These are phyloP conservation scores for Meira nashicola DNA, from an alignment of 1,284 basidiomycete species.

Conservation along the genomic window DNA sequence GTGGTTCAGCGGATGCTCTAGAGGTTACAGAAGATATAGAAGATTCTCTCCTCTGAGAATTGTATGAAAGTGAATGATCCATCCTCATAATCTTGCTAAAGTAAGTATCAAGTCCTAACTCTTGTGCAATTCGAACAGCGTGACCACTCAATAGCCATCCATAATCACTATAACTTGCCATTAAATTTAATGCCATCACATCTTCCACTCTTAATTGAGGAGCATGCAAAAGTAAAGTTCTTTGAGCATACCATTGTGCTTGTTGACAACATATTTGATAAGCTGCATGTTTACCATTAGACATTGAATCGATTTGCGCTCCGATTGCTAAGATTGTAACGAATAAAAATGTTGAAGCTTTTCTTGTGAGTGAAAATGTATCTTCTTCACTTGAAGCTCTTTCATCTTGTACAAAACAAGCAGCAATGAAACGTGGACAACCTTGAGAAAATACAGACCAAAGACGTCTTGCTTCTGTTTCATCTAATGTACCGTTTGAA, in stretches of 20 bases:
- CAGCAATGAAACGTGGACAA: slow-evolving; percentile 75
- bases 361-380: slow-evolving; percentile 80
- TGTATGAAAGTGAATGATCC: slow-evolving; percentile 10
- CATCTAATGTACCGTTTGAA: slow-evolving; percentile 61
- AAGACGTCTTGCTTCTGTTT: slow-evolving; percentile 64
- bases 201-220: slow-evolving; percentile 75
- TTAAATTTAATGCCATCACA: slow-evolving; percentile 84
- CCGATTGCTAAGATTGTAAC: slow-evolving; percentile 84
- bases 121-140: slow-evolving; percentile 88
- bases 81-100: slow-evolving; percentile 63
- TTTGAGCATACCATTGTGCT: slow-evolving; percentile 86
- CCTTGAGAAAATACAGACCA: slow-evolving; percentile 50
- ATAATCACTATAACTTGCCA: slow-evolving; percentile 82
- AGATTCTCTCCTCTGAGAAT: slow-evolving; percentile 20
- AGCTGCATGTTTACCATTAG: slow-evolving; percentile 71
- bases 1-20: slow-evolving; percentile 10
- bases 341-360: slow-evolving; percentile 86
- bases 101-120: slow-evolving; percentile 82
- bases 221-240: slow-evolving; percentile 82
- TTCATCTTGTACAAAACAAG: slow-evolving; percentile 89
- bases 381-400: slow-evolving; percentile 66
- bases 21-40: slow-evolving; percentile 17
- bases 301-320: slow-evolving; percentile 81
- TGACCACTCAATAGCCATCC: slow-evolving; percentile 81
- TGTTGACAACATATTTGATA: slow-evolving; percentile 88